Evolutionary conservation across 1,284 basidiomycete species (phyloP).

Genomic region (Cutaneotrichosporon sp.): DNA sequence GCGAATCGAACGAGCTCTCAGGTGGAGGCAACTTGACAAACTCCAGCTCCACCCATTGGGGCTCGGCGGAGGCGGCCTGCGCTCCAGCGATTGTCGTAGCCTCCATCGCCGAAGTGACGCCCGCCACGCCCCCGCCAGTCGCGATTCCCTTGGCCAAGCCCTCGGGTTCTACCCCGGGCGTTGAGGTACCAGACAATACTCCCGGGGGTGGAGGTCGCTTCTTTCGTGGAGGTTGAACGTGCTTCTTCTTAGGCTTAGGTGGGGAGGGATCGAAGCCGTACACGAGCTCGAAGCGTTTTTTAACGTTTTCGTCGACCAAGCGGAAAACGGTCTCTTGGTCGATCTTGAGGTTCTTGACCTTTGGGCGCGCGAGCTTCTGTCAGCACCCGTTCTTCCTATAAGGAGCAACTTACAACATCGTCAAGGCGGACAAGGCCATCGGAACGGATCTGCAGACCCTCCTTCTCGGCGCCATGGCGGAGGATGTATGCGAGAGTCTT

Average conservation of each 20-base stretch:
- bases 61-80: background rate
- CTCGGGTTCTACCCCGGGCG: slow-evolving; percentile 1
- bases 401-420: slow-evolving; percentile 60
- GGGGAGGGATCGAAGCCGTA: slow-evolving; percentile 55
- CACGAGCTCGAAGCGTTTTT: slow-evolving; percentile 69
- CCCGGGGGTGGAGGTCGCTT: slow-evolving; percentile 9
- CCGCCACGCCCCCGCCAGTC: slow-evolving; percentile 9
- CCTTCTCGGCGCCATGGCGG: slow-evolving; percentile 72
- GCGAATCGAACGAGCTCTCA: background rate
- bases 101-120: background rate
- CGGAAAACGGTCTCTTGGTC: slow-evolving; percentile 60
- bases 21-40: slow-evolving; percentile 24
- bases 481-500: slow-evolving; percentile 80
- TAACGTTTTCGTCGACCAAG: slow-evolving; percentile 69
- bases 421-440: slow-evolving; percentile 74
- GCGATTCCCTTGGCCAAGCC: no score
- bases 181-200: slow-evolving; percentile 1
- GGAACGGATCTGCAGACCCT: slow-evolving; percentile 64
- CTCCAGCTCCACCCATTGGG: slow-evolving; percentile 28
- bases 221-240: slow-evolving; percentile 16
- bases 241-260: slow-evolving; percentile 28
- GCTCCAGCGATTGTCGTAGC: background rate
- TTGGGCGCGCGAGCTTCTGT: slow-evolving; percentile 55
- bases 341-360: slow-evolving; percentile 51
- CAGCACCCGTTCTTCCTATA: background rate